phyloP scores from a whole-genome alignment of 164 flowering plant species.

The Amborella trichopoda region DNA sequence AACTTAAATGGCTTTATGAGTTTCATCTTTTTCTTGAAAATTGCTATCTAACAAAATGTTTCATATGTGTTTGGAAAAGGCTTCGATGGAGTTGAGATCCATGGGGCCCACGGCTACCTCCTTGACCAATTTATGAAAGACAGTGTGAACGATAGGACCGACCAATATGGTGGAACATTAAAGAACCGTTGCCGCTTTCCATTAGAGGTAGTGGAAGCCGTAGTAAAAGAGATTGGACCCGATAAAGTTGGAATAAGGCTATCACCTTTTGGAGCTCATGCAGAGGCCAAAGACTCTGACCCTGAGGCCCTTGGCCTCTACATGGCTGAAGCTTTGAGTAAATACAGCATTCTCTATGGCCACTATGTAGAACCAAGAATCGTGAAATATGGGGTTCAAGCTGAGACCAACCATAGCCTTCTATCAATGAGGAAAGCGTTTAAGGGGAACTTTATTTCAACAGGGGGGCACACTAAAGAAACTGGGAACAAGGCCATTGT shows the following conservation, averaged over 20 bases:
- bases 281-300: slow-evolving; percentile 18
- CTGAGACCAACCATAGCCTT: slow-evolving; percentile 11
- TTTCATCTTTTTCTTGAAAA: too few relatives aligned
- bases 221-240: slow-evolving; percentile 20
- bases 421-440: slow-evolving; percentile 18
- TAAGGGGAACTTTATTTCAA: slow-evolving; percentile 15
- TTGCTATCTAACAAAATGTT: neutral
- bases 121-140: slow-evolving; percentile 29
- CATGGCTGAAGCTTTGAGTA: slow-evolving; percentile 19
- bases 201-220: slow-evolving; percentile 24
- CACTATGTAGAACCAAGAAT: slow-evolving; percentile 29
- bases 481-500: slow-evolving; percentile 20
- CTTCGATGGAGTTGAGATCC: slow-evolving; percentile 34
- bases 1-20: too few relatives aligned
- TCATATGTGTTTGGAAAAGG: slow-evolving; percentile 6
- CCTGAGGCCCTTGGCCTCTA: slow-evolving; percentile 20
- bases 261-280: slow-evolving; percentile 17
- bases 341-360: slow-evolving; percentile 11
- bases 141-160: slow-evolving; percentile 22
- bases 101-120: slow-evolving; percentile 26
- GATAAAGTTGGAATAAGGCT: slow-evolving; percentile 22
- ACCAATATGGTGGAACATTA: slow-evolving; percentile 21
- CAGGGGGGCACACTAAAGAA: slow-evolving; percentile 18
- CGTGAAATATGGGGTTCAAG: slow-evolving; percentile 4
- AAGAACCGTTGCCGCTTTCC: slow-evolving; percentile 24